Evolutionary conservation across 352 stramenopile genomes (phyloP).

Genomic region (Globisporangium nagaii): DNA sequence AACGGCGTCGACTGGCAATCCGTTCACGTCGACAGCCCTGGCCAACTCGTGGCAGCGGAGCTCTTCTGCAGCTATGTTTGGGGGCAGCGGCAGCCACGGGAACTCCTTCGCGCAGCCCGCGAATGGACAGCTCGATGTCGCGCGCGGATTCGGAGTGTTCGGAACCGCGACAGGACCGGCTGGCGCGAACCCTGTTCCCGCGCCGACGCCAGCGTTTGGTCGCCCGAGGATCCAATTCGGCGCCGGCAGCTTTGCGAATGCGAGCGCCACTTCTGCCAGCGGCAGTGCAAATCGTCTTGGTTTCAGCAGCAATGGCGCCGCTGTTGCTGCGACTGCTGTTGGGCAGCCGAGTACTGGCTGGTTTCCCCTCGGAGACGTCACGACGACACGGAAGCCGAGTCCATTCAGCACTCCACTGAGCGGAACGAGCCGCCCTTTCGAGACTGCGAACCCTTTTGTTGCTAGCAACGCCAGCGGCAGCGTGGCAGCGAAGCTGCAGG

Average conservation of each 20-base stretch:
- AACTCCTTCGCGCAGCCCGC: neutral
- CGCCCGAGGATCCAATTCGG: too few species aligned
- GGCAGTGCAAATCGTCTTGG: neutral
- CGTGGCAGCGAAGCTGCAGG: neutral
- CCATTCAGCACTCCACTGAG: neutral
- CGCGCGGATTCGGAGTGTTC: neutral
- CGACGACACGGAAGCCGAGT: neutral
- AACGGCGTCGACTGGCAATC: neutral
- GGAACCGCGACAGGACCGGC: neutral
- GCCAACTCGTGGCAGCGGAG: neutral
- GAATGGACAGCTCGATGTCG: too few species aligned
- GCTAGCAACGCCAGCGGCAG: neutral
- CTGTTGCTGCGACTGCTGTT: neutral
- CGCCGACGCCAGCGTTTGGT: neutral
- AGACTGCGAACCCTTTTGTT: slow-evolving; percentile 6
- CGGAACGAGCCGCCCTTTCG: neutral
- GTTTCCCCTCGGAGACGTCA: neutral
- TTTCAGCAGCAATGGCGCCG: neutral
- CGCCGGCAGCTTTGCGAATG: neutral
- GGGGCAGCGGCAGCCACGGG: neutral
- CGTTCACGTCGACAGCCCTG: neutral
- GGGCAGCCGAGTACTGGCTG: neutral
- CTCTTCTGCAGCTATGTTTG: neutral
- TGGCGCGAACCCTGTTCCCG: neutral
- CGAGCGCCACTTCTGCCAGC: neutral